A percentile compares a stretch with the other conserved stretches of the same genome.
Evolutionary conservation across 2,329 filamentous ascomycete genomes (phyloP).

Genomic region (Trichoderma sp.): DNA sequence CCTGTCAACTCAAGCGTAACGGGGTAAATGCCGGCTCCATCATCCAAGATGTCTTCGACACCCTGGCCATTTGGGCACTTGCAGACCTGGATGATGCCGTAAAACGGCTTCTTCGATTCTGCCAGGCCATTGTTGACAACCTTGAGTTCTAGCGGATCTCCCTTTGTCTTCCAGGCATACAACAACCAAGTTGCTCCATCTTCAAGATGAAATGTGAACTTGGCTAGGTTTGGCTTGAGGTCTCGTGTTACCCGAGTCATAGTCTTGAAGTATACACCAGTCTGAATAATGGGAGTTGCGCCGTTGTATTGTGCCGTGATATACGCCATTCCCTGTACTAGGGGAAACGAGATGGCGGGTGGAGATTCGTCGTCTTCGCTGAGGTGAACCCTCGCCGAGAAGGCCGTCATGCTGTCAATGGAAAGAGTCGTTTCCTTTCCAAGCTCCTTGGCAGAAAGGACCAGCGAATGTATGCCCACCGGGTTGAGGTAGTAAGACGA

Average conservation of each 20-base stretch:
- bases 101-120: constrained; percentile 64
- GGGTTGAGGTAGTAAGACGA: constrained; percentile 76
- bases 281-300: constrained; percentile 69
- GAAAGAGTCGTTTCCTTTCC: constrained; percentile 55
- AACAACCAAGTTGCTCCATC: constrained; percentile 76
- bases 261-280: constrained; percentile 68
- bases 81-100: constrained; percentile 76
- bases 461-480: constrained; percentile 74
- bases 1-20: constrained; percentile 63
- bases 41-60: constrained; percentile 69
- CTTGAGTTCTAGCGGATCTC: constrained; percentile 62
- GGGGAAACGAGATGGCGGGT: constrained; percentile 68
- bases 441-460: constrained; percentile 76
- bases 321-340: constrained; percentile 88
- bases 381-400: constrained; percentile 66
- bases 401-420: constrained; percentile 53
- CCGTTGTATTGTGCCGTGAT: constrained; percentile 74
- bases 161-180: constrained; percentile 64
- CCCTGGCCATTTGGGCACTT: constrained; percentile 61
- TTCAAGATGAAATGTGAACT: constrained; percentile 70
- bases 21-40: constrained; percentile 71
- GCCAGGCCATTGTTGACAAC: constrained; percentile 64
- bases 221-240: constrained; percentile 63
- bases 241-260: constrained; percentile 57
- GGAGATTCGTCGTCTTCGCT: constrained; percentile 48